phyloP scores from a whole-genome alignment of 2,329 filamentous ascomycete species.

The Stagonosporopsis vannaccii region DNA sequence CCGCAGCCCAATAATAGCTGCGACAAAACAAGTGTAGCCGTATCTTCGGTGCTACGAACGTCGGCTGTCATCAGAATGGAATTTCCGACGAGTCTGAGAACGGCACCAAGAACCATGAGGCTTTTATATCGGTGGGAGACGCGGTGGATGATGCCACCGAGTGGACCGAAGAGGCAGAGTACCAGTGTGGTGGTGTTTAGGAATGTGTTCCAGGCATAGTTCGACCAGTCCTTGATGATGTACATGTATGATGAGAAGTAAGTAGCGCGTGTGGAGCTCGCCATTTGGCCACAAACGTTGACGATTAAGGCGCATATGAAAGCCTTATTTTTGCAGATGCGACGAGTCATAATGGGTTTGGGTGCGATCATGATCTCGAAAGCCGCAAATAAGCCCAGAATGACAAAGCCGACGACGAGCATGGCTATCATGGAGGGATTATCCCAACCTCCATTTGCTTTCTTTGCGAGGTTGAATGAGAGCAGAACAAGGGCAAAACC shows the following conservation, averaged over 20 bases:
- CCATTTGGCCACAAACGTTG: not conserved
- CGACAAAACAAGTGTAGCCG: not conserved
- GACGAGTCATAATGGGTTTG: not conserved
- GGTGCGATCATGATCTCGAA: not conserved
- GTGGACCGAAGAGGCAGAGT: slow-evolving; percentile 1
- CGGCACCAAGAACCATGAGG: not conserved
- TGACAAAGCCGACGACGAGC: not conserved
- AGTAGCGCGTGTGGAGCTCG: slow-evolving; percentile 1
- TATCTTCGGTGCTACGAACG: not conserved
- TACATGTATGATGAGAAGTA: slow-evolving; percentile 2
- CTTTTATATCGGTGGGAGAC: not conserved
- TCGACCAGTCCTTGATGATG: slow-evolving; percentile 2
- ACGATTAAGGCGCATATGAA: not conserved
- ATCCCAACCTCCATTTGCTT: not conserved
- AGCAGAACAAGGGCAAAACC: not conserved
- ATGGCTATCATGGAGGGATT: not conserved
- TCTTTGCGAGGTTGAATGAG: slow-evolving; percentile 2
- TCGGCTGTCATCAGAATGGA: not conserved
- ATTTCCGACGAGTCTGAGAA: not conserved
- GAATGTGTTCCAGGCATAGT: slow-evolving; percentile 1
- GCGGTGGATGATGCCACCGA: not conserved
- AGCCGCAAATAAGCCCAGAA: not conserved
- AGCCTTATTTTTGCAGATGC: not conserved
- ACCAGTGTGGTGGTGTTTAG: not conserved
- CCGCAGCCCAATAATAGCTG: not conserved